Percentiles rank a stretch among this genome's conserved stretches.
These are phyloP conservation scores for Ilex paraguariensis DNA, from an alignment of 305 asterid genomes.

Conservation along the genomic window DNA sequence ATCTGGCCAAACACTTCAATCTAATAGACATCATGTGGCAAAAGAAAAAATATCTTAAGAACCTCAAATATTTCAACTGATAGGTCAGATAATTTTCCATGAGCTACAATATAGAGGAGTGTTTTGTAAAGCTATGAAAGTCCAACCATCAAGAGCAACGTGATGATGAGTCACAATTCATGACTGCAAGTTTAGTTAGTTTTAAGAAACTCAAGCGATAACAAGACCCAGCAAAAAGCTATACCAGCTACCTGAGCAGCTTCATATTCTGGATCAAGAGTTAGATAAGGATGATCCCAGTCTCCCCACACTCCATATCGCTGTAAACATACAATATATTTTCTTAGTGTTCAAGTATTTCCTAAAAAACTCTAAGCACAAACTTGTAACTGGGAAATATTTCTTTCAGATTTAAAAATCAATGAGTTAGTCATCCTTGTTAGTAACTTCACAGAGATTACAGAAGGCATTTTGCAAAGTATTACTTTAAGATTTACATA, in stretches of 20 bases:
- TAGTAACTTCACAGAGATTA: neutral
- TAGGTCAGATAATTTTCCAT: too few relatives aligned
- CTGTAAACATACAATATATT: conserved; percentile 36
- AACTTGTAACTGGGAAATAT: too few relatives aligned
- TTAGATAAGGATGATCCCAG: conserved; percentile 95
- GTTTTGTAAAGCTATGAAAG: too few relatives aligned
- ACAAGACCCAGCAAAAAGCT: conserved; percentile 5
- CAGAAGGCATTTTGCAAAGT: neutral
- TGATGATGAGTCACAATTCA: too few relatives aligned
- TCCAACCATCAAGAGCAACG: too few relatives aligned
- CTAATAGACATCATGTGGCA: conserved; percentile 34
- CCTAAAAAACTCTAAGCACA: neutral
- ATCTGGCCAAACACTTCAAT: conserved; percentile 95
- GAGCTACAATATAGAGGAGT: too few relatives aligned
- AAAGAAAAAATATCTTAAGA: conserved; percentile 3
- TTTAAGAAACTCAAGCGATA: neutral
- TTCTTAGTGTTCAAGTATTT: conserved; percentile 13
- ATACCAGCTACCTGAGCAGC: conserved; percentile 81
- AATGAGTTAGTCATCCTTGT: too few relatives aligned
- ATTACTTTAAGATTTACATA: too few relatives aligned
- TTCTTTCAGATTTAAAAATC: too few relatives aligned
- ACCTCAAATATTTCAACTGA: too few relatives aligned
- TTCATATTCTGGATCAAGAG: conserved; percentile 99
- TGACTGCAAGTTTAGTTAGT: too few relatives aligned
- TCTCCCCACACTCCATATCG: conserved; percentile 94